Evolutionary conservation across 1,139 yeast genomes (phyloP).

Genomic region (Wickerhamomyces sp.): DNA sequence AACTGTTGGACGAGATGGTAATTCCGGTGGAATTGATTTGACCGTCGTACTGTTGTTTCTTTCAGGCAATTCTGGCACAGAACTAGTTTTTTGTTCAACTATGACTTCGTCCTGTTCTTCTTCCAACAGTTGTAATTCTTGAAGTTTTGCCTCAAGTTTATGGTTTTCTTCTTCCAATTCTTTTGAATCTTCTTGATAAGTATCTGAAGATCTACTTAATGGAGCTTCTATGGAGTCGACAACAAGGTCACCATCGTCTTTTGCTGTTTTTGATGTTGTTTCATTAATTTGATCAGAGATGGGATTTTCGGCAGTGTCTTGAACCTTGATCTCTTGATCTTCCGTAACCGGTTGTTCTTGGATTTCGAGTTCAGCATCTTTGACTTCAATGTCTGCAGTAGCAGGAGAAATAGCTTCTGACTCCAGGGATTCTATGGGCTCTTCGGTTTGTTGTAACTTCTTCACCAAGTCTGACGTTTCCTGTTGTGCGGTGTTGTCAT

Average conservation of each 20-base stretch:
- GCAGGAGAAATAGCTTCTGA: neutral
- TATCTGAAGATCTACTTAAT: conserved; percentile 9
- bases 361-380: neutral
- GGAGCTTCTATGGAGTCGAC: conserved; percentile 7
- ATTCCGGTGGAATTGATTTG: conserved; percentile 8
- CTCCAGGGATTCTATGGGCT: neutral
- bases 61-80: conserved; percentile 1
- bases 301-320: too few species aligned
- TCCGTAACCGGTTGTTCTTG: too few species aligned
- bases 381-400: neutral
- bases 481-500: neutral
- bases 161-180: conserved; percentile 5
- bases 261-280: neutral
- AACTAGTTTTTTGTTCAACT: neutral
- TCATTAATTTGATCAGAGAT: neutral
- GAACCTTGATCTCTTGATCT: neutral
- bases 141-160: conserved; percentile 3
- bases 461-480: neutral
- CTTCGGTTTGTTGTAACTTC: neutral
- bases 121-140: conserved; percentile 3
- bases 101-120: conserved; percentile 3
- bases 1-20: conserved; percentile 15
- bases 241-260: neutral
- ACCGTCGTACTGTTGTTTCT: conserved; percentile 1
- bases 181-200: conserved; percentile 3